Base-by-base conservation (phyloP, 1,284 basidiomycete genomes). In the Ganoderma multipileum region DNA sequence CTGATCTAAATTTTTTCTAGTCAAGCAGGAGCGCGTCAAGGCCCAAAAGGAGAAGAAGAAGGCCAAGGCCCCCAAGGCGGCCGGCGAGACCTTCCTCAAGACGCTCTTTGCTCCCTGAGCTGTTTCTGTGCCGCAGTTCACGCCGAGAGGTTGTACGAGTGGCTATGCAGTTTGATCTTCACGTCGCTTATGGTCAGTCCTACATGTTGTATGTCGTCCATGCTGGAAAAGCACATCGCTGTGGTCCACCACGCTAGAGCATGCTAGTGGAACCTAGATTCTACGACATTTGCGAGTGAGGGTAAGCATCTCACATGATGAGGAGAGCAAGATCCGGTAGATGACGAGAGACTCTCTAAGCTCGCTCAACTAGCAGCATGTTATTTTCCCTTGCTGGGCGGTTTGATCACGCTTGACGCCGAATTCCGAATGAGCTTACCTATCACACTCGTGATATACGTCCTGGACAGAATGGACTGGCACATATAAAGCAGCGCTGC, bases 11-110 rank as follows among this genome's bases (percentile, higher is more conserved):
- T 41, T n/a, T 11, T 23, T n/a, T n/a, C 64, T 73, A 92, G 91
- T 91, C 84, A 93, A 91, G 81, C 90, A 95, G 77, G 92, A 94
- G 80, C 91, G 92, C 77, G 79, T 88, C 71, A 89, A 89, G 77
- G 81, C 74, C 76, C 89, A 89, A 80, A 89, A 90, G 82, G 86
- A 83, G 75, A 85, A 85, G 76, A 88, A 89, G 84, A 88, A 89
- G 83, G 78, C 85, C 73, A 90, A 88, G 79, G 83, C 85, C 60
- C 83, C 83, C 75, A 83, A 82, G 71, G 85, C 90, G 71, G 95
- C 95, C 73, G 91, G 93, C 81, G 91, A 95, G 83, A 87, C 89
- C 70, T 98, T 98, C 95, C 84, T 96, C 80, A 87, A 87, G 76
- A 95, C 89, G 75, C 90, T 98, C 79, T 91, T 94, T 76, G 90